A percentile compares a stretch with the other conserved stretches of the same genome.
These are phyloP conservation scores for Helenozyma baotianmanensis DNA, from an alignment of 805 yeast genomes.

Conservation along the genomic window DNA sequence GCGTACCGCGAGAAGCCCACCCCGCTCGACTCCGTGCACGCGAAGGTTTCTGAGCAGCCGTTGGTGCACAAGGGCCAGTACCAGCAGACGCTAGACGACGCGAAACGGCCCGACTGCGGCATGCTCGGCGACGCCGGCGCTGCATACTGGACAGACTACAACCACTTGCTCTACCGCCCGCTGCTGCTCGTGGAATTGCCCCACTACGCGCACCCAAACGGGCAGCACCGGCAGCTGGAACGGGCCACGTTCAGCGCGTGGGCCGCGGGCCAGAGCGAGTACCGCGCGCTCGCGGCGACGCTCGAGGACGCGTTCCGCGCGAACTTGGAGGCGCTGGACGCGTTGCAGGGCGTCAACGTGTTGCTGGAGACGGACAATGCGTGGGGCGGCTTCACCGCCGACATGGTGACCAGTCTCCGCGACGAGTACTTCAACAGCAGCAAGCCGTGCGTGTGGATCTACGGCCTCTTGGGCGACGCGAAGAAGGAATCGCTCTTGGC, in stretches of 20 bases:
- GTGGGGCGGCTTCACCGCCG: conserved; percentile 76
- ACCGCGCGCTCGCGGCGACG: conserved; percentile 29
- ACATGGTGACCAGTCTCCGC: conserved; percentile 47
- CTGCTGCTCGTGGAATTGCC: conserved; percentile 47
- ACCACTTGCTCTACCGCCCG: conserved; percentile 64
- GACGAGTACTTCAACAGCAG: conserved; percentile 60
- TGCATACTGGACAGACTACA: conserved; percentile 76
- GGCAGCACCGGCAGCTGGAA: conserved; percentile 26
- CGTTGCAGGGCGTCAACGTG: conserved; percentile 64
- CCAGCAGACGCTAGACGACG: conserved; percentile 59
- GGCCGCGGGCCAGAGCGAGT: conserved; percentile 61
- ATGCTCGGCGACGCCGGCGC: conserved; percentile 40
- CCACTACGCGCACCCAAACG: conserved; percentile 50
- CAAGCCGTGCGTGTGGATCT: conserved; percentile 35
- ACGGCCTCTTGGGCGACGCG: conserved; percentile 19
- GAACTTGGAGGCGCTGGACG: conserved; percentile 71
- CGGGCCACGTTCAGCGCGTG: conserved; percentile 42
- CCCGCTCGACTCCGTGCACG: no score
- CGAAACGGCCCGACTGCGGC: conserved; percentile 19
- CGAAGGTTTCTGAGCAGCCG: conserved; percentile 6
- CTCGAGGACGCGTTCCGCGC: conserved; percentile 53
- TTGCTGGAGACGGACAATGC: conserved; percentile 68
- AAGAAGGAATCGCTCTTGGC: conserved; percentile 21
- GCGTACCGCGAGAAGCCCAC: conserved; percentile 43
- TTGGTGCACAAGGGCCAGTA: conserved; percentile 48